Evolutionary conservation across 192 early-diverging fungal species (phyloP).

Genomic region (Backusella parvicylindrica): DNA sequence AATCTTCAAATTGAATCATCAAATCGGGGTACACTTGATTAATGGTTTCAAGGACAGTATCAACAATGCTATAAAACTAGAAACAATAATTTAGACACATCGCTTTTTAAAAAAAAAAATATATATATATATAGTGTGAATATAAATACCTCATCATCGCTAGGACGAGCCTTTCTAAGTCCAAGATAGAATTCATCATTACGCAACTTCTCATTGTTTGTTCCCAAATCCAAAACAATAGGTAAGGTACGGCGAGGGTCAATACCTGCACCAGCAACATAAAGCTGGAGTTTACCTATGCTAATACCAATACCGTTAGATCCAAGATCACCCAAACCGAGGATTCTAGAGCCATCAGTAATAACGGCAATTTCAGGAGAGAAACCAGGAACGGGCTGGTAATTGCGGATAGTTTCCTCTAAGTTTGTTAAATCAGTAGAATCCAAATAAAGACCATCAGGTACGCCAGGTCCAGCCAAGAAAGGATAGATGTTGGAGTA

Average conservation of each 20-base stretch:
- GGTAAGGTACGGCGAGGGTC: conserved; percentile 86
- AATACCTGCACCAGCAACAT: conserved; percentile 83
- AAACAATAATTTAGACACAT: neutral
- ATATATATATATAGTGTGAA: too few species aligned
- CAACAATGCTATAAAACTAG: conserved; percentile 77
- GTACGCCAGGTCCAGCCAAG: conserved; percentile 66
- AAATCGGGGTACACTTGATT: conserved; percentile 70
- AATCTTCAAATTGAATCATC: conserved; percentile 97
- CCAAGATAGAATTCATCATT: conserved; percentile 92
- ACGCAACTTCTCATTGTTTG: conserved; percentile 78
- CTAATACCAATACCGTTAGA: conserved; percentile 96
- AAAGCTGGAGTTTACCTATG: conserved; percentile 93
- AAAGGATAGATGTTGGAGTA: conserved; percentile 88
- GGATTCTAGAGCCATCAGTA: conserved; percentile 91
- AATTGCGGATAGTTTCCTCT: conserved; percentile 75
- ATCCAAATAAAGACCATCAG: conserved; percentile 87
- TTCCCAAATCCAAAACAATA: conserved; percentile 90
- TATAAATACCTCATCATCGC: conserved; percentile 38
- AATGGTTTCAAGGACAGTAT: conserved; percentile 75
- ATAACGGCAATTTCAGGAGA: conserved; percentile 86
- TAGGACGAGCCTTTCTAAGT: conserved; percentile 63
- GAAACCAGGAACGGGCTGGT: conserved; percentile 42
- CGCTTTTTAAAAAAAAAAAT: neutral
- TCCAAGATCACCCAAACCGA: conserved; percentile 94
- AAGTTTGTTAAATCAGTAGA: conserved; percentile 71